Evolutionary conservation across 2,329 filamentous ascomycete genomes (phyloP), one percentile per base, ranked within the genome.

Genomic region (Fusarium pseudoanthophilum): DNA sequence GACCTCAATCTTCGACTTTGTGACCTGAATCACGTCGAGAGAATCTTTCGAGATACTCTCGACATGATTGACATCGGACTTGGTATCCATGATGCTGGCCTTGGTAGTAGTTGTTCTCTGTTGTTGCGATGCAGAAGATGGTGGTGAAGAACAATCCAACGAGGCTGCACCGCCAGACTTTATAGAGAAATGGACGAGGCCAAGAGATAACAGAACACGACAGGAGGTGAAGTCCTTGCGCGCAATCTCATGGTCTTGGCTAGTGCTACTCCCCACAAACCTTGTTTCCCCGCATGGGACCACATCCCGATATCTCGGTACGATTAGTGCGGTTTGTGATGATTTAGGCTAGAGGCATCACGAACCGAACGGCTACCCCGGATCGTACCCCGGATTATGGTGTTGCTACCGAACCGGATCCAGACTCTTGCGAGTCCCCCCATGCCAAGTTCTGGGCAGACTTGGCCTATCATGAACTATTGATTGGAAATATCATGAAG

Each of bases 231-330:
- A 56, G 42, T 36, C 32, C 21, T 43, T 46, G 43, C n/a, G 42
- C 24, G 45, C 9, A 66, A 66, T 39, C 42, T 57, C 62, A 46
- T 46, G 46, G 64, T 18, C 63, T 62, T 68, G 65, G 64, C 36
- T 68, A 67, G 64, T 55, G 48, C 26, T 28, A 24, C 48, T 46
- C 63, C 64, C 65, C 64, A n/a, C 65, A 68, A 68, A 67, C 46
- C 36, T 55, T 68, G 46, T 68, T 68, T 68, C 65, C 65, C 65
- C 65, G 65, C 65, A 68, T 64, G 53, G 59, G 69, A 57, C 69
- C 69, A 72, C 69, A 72, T 72, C 69, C 69, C 69, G 69, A 72
- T 30, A 20, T 40, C 65, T 68, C 65, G 55, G 63, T 67, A 68
- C 40, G 36, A 32, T 49, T 53, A 26, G 30, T 42, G 34, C 28